Conservation (phyloP, 768 basidiomycete species). For the Rickenella mellea region DNA sequence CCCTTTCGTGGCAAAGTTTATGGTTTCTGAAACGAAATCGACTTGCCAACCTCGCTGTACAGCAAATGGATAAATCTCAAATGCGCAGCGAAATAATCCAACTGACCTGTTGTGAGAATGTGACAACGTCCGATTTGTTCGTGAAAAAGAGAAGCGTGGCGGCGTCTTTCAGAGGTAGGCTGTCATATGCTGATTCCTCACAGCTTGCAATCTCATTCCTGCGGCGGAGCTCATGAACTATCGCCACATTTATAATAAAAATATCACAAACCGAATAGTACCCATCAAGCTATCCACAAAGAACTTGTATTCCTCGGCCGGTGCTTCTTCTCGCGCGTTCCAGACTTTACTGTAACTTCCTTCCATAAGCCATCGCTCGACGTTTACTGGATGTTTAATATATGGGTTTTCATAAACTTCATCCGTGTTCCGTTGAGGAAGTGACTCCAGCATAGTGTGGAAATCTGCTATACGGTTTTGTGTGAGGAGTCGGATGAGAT, state of each 20-base stretch:
- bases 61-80: conserved; percentile 5
- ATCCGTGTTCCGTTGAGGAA: conserved; percentile 56
- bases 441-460: conserved; percentile 90
- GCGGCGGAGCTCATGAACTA: conserved; percentile 3
- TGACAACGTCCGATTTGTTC: conserved; percentile 65
- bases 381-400: conserved; percentile 79
- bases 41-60: conserved; percentile 78
- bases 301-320: conserved; percentile 90
- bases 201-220: conserved; percentile 98
- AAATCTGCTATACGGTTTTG: conserved; percentile 97
- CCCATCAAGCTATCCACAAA: conserved; percentile 91
- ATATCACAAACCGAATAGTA: conserved; percentile 65
- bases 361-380: conserved; percentile 98
- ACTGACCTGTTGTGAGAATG: conserved; percentile 73
- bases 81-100: neutral
- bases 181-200: conserved; percentile 89
- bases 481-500: conserved; percentile 89
- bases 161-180: conserved; percentile 83
- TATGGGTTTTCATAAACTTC: conserved; percentile 59
- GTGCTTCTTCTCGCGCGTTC: conserved; percentile 87
- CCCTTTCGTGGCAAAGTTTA: conserved; percentile 72
- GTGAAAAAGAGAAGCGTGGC: conserved; percentile 88
- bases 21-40: conserved; percentile 54
- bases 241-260: neutral
- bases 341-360: conserved; percentile 97